Conservation (phyloP, 2,329 filamentous ascomycete species). For the Alternaria sp. region DNA sequence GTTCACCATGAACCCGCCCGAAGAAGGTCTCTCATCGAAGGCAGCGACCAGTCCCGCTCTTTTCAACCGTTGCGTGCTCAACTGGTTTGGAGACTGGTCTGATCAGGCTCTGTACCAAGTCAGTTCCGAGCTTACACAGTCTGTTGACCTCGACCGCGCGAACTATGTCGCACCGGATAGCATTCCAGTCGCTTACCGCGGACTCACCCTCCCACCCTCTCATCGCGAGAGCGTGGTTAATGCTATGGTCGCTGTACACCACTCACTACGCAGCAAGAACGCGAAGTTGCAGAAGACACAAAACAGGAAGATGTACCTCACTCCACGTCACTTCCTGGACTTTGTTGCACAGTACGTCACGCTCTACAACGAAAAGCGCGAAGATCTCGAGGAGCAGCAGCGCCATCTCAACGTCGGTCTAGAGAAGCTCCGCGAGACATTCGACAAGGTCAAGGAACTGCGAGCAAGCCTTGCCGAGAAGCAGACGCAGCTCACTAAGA, state of each 20-base stretch:
- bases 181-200: conserved; percentile 90
- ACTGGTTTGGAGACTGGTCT: conserved; percentile 99
- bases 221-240: conserved; percentile 95
- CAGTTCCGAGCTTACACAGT: conserved; percentile 91
- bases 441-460: conserved; percentile 94
- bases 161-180: conserved; percentile 88
- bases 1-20: conserved; percentile 99
- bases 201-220: conserved; percentile 81
- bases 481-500: conserved; percentile 89
- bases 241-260: conserved; percentile 98
- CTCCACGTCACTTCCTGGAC: conserved; percentile 95
- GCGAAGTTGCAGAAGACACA: conserved; percentile 88
- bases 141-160: conserved; percentile 90
- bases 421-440: conserved; percentile 95
- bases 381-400: conserved; percentile 98
- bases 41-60: conserved; percentile 96
- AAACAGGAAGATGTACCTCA: conserved; percentile 90
- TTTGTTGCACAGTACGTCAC: conserved; percentile 98
- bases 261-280: conserved; percentile 92
- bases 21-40: conserved; percentile 93
- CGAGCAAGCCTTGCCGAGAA: conserved; percentile 91
- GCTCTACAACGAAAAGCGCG: conserved; percentile 96
- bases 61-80: conserved; percentile 99
- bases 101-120: conserved; percentile 99
- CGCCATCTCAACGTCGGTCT: conserved; percentile 97